Evolutionary conservation across 192 early-diverging fungal species (phyloP), one percentile per base, ranked within the genome.

Genomic region (Backusella westeae): DNA sequence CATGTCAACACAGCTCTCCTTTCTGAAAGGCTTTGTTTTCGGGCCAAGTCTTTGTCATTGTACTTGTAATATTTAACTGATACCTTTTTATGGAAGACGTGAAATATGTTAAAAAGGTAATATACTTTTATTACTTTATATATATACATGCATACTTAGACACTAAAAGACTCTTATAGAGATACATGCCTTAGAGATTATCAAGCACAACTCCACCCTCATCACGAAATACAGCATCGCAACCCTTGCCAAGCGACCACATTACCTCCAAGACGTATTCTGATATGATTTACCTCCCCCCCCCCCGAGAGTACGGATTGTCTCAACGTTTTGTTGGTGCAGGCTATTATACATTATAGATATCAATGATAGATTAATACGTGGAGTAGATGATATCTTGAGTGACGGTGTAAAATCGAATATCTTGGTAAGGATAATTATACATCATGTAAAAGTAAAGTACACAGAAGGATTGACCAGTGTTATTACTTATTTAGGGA

Each of bases 241-340:
- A 88, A 75, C 87, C 85, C 69, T 41, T 44, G 15, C 88, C 91
- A 23, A 82, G 82, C 15, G 80, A 85, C 6, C 69, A 77, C 8
- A 88, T 90, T 67, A 75, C 88, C 49, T 87, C 89, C n/a, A 89
- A 88, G 46, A 90, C 85, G 12, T 81, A 86, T 23, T 89, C 89
- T 71, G 87, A 90, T 69, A 65, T 87, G 23, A 67, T 85, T 36
- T 81, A 87, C 56, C 74, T 81, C 14, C 85, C 87, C 0, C 56
- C 74, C 82, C 14, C 85, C 88, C 0, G 95, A 96, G 78, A 89
- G 91, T 23, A 87, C 90, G 39, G 94, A 94, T 52, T 96, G 95
- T 94, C 82, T 96, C 52, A 96, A 94, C 75, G 92, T 96, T 3
- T 56, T 96, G 23, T 42, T 95, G 23, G 95, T 90, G 7, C 94